Conservation (phyloP, 495 filamentous ascomycete genomes). For the Oidiodendron maius region DNA sequence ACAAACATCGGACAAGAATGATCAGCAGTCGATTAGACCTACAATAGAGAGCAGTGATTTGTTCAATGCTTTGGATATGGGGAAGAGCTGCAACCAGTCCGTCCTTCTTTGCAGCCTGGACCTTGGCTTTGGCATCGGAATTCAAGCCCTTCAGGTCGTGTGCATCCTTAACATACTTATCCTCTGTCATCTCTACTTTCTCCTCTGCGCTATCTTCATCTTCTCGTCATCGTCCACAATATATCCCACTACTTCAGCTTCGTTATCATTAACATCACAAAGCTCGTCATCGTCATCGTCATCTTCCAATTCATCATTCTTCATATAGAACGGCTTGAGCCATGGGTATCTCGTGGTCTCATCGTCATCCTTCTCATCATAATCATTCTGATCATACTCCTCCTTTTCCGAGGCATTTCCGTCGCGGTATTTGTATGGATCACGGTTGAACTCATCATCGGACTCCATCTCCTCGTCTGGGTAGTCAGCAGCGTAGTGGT, state of each 20-base stretch:
- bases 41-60: too few relatives aligned
- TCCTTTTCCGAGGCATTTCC: conserved; percentile 35
- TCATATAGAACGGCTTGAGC: conserved; percentile 4
- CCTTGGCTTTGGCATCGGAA: too few relatives aligned
- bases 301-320: neutral
- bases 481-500: conserved; percentile 48
- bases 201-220: too few relatives aligned
- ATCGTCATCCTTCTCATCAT: conserved; percentile 10
- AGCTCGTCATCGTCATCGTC: neutral
- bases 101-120: too few relatives aligned
- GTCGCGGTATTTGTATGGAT: conserved; percentile 39
- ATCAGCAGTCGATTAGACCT: too few relatives aligned
- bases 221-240: too few relatives aligned
- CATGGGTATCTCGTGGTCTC: conserved; percentile 16
- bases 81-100: neutral
- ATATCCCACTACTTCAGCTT: too few relatives aligned
- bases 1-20: too few relatives aligned
- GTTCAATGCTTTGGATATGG: neutral
- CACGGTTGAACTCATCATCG: conserved; percentile 42
- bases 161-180: too few relatives aligned
- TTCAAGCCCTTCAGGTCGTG: too few relatives aligned
- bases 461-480: conserved; percentile 51
- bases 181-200: too few relatives aligned
- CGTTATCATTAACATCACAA: too few relatives aligned
- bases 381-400: conserved; percentile 9